Evolutionary conservation across 148 eudicot genomes (phyloP), one percentile per base, ranked within the genome.

Genomic region (Vaccinium vitisidaea): DNA sequence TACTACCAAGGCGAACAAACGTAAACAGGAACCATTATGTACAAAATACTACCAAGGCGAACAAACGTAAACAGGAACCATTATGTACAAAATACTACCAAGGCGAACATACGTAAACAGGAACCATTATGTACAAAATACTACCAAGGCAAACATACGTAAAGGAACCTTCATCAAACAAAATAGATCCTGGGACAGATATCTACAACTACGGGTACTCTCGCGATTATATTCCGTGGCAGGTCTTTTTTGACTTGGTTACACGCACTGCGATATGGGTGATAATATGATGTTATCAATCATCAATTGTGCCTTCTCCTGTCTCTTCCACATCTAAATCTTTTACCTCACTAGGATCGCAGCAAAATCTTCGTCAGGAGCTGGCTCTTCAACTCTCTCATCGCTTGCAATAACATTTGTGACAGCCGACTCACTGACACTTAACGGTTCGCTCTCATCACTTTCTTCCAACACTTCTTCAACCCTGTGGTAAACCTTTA

Each of bases 401-500:
- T 58, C 55, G 52, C 48, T 73, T 2, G 23, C 81, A 13, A 16
- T 61, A 52, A 50, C 16, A 70, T 71, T 83, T 54, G 79, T 14
- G 32, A 70, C 50, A 53, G 54, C 80, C 52, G 46, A 65, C 55
- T 80, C 83, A 65, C 25, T 50, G 46, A 52, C 48, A 27, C 39
- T 69, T 7, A 6, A 53, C 6, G 36, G 30, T 21, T 80, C 59
- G 16, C 46, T 49, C 9, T 83, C 43, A 0, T 86, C 23, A 18
- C 8, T 74, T 69, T 88, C 84, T 80, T 82, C 81, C 54, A 79
- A 15, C 27, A 49, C 71, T 80, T 90, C 93, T 80, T 91, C 91
- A 80, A 91, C 90, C 83, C 89, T 88, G 59, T 88, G 87, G 80
- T 91, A 91, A 70, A 87, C 93, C 93, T 91, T 83, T 46, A 75